phyloP scores from a whole-genome alignment of 139 green algal species.

The Micractinium sp. region DNA sequence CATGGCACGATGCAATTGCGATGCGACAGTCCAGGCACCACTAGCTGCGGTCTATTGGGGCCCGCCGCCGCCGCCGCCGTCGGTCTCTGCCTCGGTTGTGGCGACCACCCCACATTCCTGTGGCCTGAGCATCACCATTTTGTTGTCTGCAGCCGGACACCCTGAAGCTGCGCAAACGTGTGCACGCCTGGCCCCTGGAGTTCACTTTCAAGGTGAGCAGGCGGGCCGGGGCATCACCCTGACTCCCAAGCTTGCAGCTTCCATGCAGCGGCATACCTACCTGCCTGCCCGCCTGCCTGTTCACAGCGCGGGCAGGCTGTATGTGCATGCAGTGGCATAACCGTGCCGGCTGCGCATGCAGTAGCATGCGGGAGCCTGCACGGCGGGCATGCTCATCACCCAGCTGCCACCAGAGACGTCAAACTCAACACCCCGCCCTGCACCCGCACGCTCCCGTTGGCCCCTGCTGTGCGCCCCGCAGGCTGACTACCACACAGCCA shows the following conservation, averaged over 20 bases:
- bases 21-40: not conserved
- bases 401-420: too few species aligned
- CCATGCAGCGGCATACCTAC: not conserved
- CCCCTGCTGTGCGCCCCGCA: constrained; percentile 14
- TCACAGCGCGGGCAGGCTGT: too few species aligned
- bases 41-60: not conserved
- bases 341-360: not conserved
- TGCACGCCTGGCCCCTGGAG: constrained; percentile 36
- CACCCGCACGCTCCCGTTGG: not conserved
- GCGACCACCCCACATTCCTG: not conserved
- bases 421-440: not conserved
- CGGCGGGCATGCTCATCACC: too few species aligned
- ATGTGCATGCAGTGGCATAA: too few species aligned
- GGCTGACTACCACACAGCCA: constrained; percentile 50
- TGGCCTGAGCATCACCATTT: not conserved
- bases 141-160: constrained; percentile 10
- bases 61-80: not conserved
- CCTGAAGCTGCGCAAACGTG: constrained; percentile 49
- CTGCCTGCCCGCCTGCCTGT: too few species aligned
- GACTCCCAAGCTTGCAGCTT: not conserved
- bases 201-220: constrained; percentile 37
- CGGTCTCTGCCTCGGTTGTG: not conserved
- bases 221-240: not conserved
- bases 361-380: too few species aligned
- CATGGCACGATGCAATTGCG: not conserved